Percentiles rank a stretch among this genome's conserved stretches.
Evolutionary conservation across 768 basidiomycete species (phyloP).

Genomic region (Panaeolus papilionaceus): DNA sequence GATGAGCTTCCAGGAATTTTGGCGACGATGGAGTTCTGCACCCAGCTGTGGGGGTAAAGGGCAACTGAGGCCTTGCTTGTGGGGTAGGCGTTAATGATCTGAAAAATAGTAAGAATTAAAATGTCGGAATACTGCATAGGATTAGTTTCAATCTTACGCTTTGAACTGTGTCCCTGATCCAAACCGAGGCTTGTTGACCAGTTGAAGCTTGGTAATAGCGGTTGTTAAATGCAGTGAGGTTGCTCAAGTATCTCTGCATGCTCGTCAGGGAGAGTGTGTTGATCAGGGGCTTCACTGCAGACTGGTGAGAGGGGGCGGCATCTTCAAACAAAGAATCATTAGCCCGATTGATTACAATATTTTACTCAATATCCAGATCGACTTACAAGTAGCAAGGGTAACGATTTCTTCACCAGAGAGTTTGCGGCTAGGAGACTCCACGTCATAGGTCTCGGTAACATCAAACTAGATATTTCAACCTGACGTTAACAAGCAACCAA

Average conservation of each 20-base stretch:
- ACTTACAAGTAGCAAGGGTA: constrained; percentile 13
- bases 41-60: constrained; percentile 38
- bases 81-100: constrained; percentile 32
- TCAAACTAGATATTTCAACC: constrained; percentile 33
- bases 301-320: constrained; percentile 33
- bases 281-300: constrained; percentile 30
- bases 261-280: constrained; percentile 29
- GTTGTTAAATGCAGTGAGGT: constrained; percentile 40
- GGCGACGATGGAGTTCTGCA: constrained; percentile 39
- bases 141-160: constrained; percentile 24
- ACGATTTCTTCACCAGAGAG: constrained; percentile 21
- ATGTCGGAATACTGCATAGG: not conserved
- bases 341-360: not conserved
- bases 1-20: constrained; percentile 38
- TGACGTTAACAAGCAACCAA: not conserved
- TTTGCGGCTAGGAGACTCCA: constrained; percentile 16
- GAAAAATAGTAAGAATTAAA: not conserved
- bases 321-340: constrained; percentile 22
- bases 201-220: constrained; percentile 39
- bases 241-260: constrained; percentile 37
- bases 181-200: constrained; percentile 39
- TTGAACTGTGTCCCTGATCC: constrained; percentile 36
- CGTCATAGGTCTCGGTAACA: constrained; percentile 38
- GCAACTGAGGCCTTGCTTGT: constrained; percentile 31
- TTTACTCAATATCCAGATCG: not conserved